phyloP scores from a whole-genome alignment of 2,329 filamentous ascomycete genomes.

The Tolypocladium capitatum region DNA sequence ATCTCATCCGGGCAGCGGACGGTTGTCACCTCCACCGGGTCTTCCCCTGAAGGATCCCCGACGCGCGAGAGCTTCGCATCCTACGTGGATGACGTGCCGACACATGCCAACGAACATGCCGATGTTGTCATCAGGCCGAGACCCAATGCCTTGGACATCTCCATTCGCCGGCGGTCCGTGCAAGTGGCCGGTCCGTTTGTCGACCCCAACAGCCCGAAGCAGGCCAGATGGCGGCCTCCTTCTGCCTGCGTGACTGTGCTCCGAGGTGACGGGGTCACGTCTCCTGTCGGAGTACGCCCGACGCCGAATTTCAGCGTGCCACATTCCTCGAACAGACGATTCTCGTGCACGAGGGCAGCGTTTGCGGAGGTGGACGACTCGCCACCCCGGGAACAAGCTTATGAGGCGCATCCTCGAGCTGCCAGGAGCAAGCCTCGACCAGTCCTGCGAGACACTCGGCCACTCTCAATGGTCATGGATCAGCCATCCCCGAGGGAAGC shows the following conservation, averaged over 20 bases:
- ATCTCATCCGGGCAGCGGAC: conserved; percentile 50
- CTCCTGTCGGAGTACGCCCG: conserved; percentile 9
- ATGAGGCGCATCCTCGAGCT: conserved; percentile 6
- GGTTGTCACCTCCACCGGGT: conserved; percentile 42
- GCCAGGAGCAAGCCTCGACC: conserved; percentile 29
- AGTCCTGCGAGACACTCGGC: conserved; percentile 32
- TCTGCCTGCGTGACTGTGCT: conserved; percentile 2
- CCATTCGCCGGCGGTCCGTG: conserved; percentile 37
- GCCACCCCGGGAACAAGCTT: conserved; percentile 4
- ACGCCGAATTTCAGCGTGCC: conserved; percentile 43
- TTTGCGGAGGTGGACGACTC: conserved; percentile 5
- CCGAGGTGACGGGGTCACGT: conserved; percentile 3
- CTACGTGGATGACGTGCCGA: conserved; percentile 8
- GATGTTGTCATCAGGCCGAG: conserved; percentile 26
- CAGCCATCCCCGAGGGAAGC: conserved; percentile 31
- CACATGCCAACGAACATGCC: conserved; percentile 10
- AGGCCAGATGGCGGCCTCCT: conserved; percentile 1
- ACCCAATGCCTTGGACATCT: conserved; percentile 39
- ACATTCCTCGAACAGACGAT: conserved; percentile 30
- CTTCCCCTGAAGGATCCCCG: conserved; percentile 45
- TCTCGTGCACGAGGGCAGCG: conserved; percentile 24
- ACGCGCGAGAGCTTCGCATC: conserved; percentile 35
- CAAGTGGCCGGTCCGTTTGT: conserved; percentile 31
- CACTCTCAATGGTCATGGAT: conserved; percentile 41
- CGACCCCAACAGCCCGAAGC: conserved; percentile 13